These are phyloP conservation scores for Anthracocystis setariae DNA, from an alignment of 1,284 basidiomycete species.

Conservation along the genomic window DNA sequence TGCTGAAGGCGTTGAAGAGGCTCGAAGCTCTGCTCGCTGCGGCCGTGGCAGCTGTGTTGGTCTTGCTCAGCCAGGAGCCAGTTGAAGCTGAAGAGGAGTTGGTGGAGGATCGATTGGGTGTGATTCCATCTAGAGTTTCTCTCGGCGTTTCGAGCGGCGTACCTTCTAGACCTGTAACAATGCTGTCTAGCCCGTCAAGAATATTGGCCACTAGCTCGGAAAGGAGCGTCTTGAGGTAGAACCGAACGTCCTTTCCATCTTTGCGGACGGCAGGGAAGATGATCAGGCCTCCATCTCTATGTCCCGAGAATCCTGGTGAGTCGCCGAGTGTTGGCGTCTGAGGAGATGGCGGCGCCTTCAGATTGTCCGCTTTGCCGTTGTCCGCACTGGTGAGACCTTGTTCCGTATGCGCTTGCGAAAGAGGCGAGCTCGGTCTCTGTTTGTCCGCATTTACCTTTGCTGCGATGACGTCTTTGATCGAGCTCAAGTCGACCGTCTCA, in stretches of 20 bases:
- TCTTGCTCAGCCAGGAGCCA: slow-evolving; percentile 32
- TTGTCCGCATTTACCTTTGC: slow-evolving; percentile 23
- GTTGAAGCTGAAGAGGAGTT: slow-evolving; percentile 12
- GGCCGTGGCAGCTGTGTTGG: slow-evolving; percentile 14
- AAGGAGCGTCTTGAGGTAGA: slow-evolving; percentile 63
- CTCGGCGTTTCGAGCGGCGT: slow-evolving; percentile 63
- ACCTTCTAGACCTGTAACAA: slow-evolving; percentile 57
- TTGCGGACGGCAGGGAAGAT: slow-evolving; percentile 64
- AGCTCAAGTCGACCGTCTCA: slow-evolving; percentile 52
- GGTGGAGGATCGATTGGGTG: slow-evolving; percentile 15
- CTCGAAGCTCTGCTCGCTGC: slow-evolving; percentile 50
- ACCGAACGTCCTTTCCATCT: slow-evolving; percentile 64
- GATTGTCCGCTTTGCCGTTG: neutral
- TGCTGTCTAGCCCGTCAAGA: slow-evolving; percentile 57
- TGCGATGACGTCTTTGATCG: slow-evolving; percentile 39
- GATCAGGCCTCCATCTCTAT: slow-evolving; percentile 54
- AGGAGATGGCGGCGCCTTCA: slow-evolving; percentile 6
- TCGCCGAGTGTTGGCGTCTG: slow-evolving; percentile 10
- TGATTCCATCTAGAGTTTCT: slow-evolving; percentile 61
- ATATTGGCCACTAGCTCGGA: slow-evolving; percentile 57
- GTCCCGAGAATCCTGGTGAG: slow-evolving; percentile 51
- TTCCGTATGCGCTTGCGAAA: neutral
- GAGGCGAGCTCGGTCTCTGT: slow-evolving; percentile 1
- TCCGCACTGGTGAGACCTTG: neutral
- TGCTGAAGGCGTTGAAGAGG: slow-evolving; percentile 47